phyloP scores from a whole-genome alignment of 129 eudicot genomes.

The Flaveria ramosissima region DNA sequence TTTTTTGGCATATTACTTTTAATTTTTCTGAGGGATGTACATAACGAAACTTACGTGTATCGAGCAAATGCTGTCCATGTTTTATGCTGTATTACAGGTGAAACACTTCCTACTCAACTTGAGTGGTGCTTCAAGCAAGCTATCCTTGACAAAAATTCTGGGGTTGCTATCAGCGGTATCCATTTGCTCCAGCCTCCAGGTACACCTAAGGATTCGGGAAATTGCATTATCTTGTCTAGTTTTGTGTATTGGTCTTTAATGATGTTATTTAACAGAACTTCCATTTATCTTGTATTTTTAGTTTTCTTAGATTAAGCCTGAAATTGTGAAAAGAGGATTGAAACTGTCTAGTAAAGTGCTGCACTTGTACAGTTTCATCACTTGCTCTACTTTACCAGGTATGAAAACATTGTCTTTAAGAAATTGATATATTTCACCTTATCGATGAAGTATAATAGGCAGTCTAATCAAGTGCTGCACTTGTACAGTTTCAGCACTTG shows the following conservation, averaged over 20 bases:
- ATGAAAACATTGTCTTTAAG: too few species aligned
- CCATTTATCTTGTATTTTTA: neutral
- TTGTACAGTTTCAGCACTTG: too few species aligned
- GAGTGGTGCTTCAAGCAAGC: too few species aligned
- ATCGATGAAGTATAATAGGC: too few species aligned
- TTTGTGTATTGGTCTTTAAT: conserved; percentile 1
- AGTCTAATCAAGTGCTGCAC: too few species aligned
- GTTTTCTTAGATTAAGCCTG: conserved; percentile 50
- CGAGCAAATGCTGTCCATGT: conserved; percentile 95
- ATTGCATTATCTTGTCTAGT: neutral
- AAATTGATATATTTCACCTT: too few species aligned
- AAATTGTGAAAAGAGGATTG: conserved; percentile 67
- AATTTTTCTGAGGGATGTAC: conserved; percentile 48
- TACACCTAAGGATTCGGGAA: conserved; percentile 27
- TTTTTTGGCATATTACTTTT: too few species aligned
- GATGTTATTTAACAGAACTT: neutral
- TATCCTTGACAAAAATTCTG: too few species aligned
- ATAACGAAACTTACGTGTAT: conserved; percentile 55
- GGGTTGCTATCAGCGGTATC: conserved; percentile 86
- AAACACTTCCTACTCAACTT: conserved; percentile 78
- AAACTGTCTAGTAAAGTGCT: conserved; percentile 87
- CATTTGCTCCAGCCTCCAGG: conserved; percentile 76
- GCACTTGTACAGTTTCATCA: conserved; percentile 44
- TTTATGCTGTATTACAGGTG: conserved; percentile 85
- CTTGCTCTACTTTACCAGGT: too few species aligned